Base-by-base conservation (phyloP, 2,329 filamentous ascomycete genomes). In the Arthroderma sp. region DNA sequence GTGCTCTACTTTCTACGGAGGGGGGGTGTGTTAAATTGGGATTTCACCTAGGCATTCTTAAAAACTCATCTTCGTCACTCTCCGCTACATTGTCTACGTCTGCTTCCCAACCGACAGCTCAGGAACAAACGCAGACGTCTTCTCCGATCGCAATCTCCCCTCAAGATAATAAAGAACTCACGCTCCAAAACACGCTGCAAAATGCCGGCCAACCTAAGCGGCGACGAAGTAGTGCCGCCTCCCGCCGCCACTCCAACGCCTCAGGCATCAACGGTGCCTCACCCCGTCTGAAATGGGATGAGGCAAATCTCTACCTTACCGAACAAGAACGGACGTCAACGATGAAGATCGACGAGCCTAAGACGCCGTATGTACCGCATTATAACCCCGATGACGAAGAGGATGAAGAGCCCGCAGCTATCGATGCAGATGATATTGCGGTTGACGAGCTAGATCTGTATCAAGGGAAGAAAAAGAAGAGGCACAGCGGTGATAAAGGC, bases 341-440 rank as follows among this genome's bases (percentile, higher is more conserved):
- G 48, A 98, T 98, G 91, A 98, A 96, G 73, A 98, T 98, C 53
- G 85, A 87, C 54, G 91, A 98, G 69, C 91, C 91, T 50, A 98
- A 98, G 74, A 98, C 91, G 5, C 91, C 91, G 4, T 98, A 89
- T 62, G 91, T 86, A 32, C 83, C 82, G 59, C 86, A 87, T 58
- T 95, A 95, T 65, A 85, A 96, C 59, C 87, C 88, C 4, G 64
- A 79, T 36, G 86, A 95, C 58, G 89, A 96, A 51, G 86, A 86
- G 42, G 65, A 66, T 40, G 68, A 57, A 45, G 56, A 59, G 40
- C 40, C 40, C n/a, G 37, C 50, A 11, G 54, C 44, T 31, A 50
- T 56, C 11, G 54, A 57, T 41, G 79, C 82, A 4, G 74, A 83
- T 45, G 80, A 83, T 29, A 66, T 86, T 49, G 70, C 78, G 7